Evolutionary conservation across 1,284 basidiomycete species (phyloP), one percentile per base, ranked within the genome.

Genomic region (Apiotrichum veenhuisii): DNA sequence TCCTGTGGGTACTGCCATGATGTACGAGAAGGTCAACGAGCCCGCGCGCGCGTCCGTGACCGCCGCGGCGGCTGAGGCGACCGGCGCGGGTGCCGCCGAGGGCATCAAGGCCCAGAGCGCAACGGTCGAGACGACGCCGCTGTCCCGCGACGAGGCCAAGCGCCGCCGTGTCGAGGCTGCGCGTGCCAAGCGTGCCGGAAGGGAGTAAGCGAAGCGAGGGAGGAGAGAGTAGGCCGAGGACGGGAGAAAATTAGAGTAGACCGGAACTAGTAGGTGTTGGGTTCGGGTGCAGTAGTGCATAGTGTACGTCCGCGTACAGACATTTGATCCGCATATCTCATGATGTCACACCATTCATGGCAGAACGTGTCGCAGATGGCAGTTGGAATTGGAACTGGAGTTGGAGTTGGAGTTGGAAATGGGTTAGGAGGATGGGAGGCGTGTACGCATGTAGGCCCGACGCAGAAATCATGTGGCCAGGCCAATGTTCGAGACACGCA

Each of bases 11-110:
- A 59, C 53, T 5, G 52, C 15, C n/a, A 23, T 38, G 45, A 49
- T 59, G 34, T 33, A 50, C 20, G 57, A 59, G 52, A 43, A 42
- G 25, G 38, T 59, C 33, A 33, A 43, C 37, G 57, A 59, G 52
- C 47, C 47, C 25, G 36, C 17, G 22, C n/a, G 30, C 23, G 22
- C 22, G 23, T 11, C 23, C n/a, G n/a, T n/a, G n/a, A n/a, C n/a
- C n/a, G n/a, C n/a, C n/a, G n/a, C n/a, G n/a, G n/a, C n/a, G n/a
- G n/a, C n/a, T n/a, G n/a, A n/a, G n/a, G n/a, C n/a, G n/a, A n/a
- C n/a, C n/a, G n/a, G n/a, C n/a, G n/a, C n/a, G n/a, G n/a, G n/a
- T n/a, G n/a, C 22, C 12, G 48, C 51, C n/a, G 33, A 20, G 30
- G 23, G n/a, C 5, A 14, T 47, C 11, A 22, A 36, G 1, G 38